These are phyloP conservation scores for Flaveria trinervia DNA, from an alignment of 129 eudicot species.

Conservation along the genomic window DNA sequence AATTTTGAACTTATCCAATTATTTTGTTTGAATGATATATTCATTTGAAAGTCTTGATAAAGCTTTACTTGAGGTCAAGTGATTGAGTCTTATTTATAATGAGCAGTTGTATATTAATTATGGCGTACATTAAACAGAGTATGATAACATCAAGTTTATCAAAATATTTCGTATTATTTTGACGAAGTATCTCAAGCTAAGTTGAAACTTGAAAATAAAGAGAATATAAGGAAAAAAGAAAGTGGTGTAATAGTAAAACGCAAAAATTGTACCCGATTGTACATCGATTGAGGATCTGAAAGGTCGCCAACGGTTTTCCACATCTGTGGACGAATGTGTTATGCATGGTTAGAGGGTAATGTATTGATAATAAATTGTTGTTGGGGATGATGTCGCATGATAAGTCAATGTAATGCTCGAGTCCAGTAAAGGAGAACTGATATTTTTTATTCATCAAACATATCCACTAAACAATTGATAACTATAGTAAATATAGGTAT, in stretches of 20 bases:
- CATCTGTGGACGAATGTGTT: neutral
- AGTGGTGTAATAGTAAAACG: neutral
- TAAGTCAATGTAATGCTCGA: constrained; percentile 27
- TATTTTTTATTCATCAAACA: constrained; percentile 17
- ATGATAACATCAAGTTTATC: too few species aligned
- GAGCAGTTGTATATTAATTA: too few species aligned
- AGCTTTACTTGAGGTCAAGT: too few species aligned
- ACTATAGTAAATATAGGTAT: neutral
- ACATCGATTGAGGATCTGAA: constrained; percentile 27
- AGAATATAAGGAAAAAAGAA: too few species aligned
- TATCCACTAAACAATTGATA: neutral
- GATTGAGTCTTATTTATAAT: too few species aligned
- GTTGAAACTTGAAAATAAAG: too few species aligned
- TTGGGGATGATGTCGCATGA: constrained; percentile 23
- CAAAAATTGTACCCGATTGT: constrained; percentile 6
- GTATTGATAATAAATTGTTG: neutral
- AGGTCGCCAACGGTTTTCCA: constrained; percentile 37
- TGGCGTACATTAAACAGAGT: too few species aligned
- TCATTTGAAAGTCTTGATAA: too few species aligned
- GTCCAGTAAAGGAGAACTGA: constrained; percentile 17
- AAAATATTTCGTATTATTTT: neutral
- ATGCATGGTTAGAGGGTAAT: constrained; percentile 8
- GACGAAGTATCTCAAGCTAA: too few species aligned
- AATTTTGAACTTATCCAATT: too few species aligned
- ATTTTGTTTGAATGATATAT: too few species aligned